These are phyloP conservation scores for Magnolia officinalis DNA, from an alignment of 164 flowering plant species.

Conservation along the genomic window DNA sequence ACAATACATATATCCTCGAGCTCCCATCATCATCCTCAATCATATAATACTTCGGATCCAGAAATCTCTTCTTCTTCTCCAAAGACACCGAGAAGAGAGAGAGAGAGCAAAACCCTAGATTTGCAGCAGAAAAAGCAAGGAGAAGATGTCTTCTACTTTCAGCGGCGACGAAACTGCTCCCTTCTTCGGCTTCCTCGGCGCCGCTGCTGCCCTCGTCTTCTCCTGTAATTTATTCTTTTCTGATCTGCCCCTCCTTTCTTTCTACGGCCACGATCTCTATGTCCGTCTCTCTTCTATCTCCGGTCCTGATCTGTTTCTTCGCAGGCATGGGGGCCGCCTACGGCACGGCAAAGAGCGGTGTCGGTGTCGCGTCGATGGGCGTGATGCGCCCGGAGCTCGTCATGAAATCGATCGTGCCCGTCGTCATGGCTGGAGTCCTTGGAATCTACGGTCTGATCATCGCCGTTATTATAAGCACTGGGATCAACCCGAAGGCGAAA, in stretches of 20 bases:
- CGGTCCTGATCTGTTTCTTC: background rate
- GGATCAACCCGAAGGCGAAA: constrained; percentile 52
- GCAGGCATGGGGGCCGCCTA: constrained; percentile 59
- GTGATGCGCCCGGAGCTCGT: constrained; percentile 61
- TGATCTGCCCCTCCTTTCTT: background rate
- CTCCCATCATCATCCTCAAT: no score
- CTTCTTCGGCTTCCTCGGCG: constrained; percentile 66
- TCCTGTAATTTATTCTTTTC: constrained; percentile 34
- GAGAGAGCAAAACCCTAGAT: background rate
- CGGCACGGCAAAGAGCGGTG: constrained; percentile 54
- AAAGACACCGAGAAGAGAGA: no score
- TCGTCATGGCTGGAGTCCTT: constrained; percentile 61
- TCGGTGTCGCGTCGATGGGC: constrained; percentile 65
- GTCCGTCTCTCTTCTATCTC: background rate
- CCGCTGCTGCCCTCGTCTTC: constrained; percentile 64
- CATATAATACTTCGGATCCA: no score
- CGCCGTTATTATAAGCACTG: constrained; percentile 33
- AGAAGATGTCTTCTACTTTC: constrained; percentile 21
- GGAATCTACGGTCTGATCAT: constrained; percentile 42
- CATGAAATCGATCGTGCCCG: constrained; percentile 59
- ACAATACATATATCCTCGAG: no score
- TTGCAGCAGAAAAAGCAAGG: background rate
- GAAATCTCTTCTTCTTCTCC: no score
- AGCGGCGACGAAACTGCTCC: constrained; percentile 63
- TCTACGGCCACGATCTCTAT: background rate